Conservation (phyloP, 441 rosid genomes). For the Bruguiera hainesii region DNA sequence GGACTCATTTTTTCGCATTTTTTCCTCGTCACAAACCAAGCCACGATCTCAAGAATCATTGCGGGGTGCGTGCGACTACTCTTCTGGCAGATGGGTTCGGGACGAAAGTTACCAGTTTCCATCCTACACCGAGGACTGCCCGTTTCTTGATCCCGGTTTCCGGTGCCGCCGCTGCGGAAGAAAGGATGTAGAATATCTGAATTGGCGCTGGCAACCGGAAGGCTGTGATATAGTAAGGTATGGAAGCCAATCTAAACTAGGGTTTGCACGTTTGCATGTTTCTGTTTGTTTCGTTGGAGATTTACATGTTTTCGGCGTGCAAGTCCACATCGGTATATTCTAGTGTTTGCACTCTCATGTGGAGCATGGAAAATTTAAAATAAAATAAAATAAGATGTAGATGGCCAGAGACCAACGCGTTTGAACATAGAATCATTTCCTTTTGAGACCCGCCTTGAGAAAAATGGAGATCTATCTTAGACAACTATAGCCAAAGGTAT, state of each 20-base stretch:
- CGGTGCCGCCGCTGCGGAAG: constrained; percentile 60
- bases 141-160: constrained; percentile 82
- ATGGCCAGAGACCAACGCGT: no score
- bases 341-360: no score
- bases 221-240: constrained; percentile 80
- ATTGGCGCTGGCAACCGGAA: constrained; percentile 89
- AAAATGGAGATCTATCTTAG: no score
- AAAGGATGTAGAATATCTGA: constrained; percentile 49
- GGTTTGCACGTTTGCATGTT: background rate
- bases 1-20: constrained; percentile 24
- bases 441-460: no score
- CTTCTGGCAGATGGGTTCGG: constrained; percentile 68
- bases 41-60: background rate
- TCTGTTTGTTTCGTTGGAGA: no score
- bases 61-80: constrained; percentile 46
- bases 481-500: no score
- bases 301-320: no score
- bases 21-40: constrained; percentile 29
- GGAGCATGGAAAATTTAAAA: no score
- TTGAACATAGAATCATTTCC: no score
- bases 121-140: constrained; percentile 57
- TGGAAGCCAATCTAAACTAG: background rate
- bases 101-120: constrained; percentile 30
- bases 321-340: no score
- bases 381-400: no score